phyloP scores from a whole-genome alignment of 2,329 filamentous ascomycete genomes.

The Pseudogymnoascus sp. region DNA sequence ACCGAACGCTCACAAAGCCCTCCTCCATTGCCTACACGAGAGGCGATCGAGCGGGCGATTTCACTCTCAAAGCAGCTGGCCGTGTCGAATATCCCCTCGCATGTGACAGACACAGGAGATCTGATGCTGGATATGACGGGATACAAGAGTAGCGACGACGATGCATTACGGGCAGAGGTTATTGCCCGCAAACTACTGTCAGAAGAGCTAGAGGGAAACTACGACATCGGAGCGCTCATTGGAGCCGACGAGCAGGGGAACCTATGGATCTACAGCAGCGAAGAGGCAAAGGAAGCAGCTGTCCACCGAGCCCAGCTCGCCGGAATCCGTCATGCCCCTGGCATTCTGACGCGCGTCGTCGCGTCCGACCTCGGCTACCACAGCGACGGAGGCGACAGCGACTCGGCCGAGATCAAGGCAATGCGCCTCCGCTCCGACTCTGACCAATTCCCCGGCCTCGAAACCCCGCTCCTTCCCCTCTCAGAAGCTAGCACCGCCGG shows the following conservation, averaged over 20 bases:
- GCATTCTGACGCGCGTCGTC: conserved; percentile 49
- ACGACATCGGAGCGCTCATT: conserved; percentile 92
- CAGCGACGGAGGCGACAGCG: conserved; percentile 69
- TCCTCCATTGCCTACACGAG: conserved; percentile 61
- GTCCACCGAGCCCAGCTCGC: conserved; percentile 54
- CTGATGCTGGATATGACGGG: conserved; percentile 98
- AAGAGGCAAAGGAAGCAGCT: conserved; percentile 88
- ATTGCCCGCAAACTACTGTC: conserved; percentile 86
- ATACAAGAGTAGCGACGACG: conserved; percentile 90
- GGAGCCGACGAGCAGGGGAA: conserved; percentile 94
- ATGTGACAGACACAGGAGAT: conserved; percentile 87
- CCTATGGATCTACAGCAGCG: conserved; percentile 98
- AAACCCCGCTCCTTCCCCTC: conserved; percentile 42
- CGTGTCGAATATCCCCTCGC: conserved; percentile 83
- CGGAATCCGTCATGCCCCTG: conserved; percentile 37
- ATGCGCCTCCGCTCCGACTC: conserved; percentile 61
- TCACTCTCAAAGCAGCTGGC: conserved; percentile 81
- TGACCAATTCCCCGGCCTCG: conserved; percentile 49
- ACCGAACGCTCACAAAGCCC: conserved; percentile 67
- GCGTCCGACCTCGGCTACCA: conserved; percentile 92
- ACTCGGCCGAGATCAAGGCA: conserved; percentile 41
- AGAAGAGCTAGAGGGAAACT: conserved; percentile 88
- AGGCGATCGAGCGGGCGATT: conserved; percentile 77
- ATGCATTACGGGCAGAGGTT: conserved; percentile 86
- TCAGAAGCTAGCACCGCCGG: conserved; percentile 56